Percentiles rank a stretch among this genome's conserved stretches.
These are phyloP conservation scores for Seminavis robusta DNA, from an alignment of 108 stramenopile genomes.

Conservation along the genomic window DNA sequence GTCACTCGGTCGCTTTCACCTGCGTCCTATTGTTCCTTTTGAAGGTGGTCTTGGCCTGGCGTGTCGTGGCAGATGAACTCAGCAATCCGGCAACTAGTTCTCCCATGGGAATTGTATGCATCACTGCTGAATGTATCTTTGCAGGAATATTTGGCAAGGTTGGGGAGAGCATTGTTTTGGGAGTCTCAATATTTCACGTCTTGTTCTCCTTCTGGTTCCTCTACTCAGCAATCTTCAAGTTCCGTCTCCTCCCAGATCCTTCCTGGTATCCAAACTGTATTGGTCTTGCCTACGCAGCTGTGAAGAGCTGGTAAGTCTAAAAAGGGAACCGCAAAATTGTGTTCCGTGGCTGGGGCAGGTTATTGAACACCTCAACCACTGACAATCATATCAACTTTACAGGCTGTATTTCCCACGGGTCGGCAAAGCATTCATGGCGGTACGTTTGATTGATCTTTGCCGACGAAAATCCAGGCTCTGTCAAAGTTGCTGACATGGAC, in stretches of 20 bases:
- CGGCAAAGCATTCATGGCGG: slow-evolving; percentile 57
- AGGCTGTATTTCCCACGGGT: slow-evolving; percentile 60
- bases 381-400: too few species aligned
- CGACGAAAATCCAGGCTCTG: not conserved
- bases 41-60: slow-evolving; percentile 38
- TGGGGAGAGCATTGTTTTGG: slow-evolving; percentile 40
- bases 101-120: slow-evolving; percentile 55
- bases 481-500: not conserved
- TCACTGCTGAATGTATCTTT: slow-evolving; percentile 51
- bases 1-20: slow-evolving; percentile 34
- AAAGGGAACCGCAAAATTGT: too few species aligned
- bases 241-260: slow-evolving; percentile 50
- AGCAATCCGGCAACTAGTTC: slow-evolving; percentile 52
- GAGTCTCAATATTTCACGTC: slow-evolving; percentile 42
- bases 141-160: slow-evolving; percentile 44
- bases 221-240: slow-evolving; percentile 45
- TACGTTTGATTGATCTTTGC: not conserved
- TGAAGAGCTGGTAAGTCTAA: too few species aligned
- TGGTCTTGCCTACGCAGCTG: slow-evolving; percentile 51
- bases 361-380: too few species aligned
- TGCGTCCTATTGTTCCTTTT: slow-evolving; percentile 30
- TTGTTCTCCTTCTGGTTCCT: slow-evolving; percentile 45
- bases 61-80: slow-evolving; percentile 58
- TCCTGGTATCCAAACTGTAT: slow-evolving; percentile 63
- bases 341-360: too few species aligned